Conservation (phyloP, 306 rosid species). For the Cucumis hystrix region DNA sequence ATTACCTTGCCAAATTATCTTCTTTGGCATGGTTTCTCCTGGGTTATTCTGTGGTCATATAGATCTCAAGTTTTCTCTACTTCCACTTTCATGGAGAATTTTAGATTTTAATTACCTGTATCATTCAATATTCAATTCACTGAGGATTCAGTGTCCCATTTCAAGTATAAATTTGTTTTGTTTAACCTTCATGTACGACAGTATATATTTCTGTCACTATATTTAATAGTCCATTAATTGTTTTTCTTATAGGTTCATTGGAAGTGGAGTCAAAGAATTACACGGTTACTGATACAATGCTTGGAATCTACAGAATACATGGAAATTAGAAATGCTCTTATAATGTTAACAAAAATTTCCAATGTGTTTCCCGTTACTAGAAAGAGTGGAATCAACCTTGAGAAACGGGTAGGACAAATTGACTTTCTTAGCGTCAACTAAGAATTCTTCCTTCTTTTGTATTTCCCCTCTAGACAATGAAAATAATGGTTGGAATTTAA, state of each 20-base stretch:
- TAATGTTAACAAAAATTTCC: conserved; percentile 82
- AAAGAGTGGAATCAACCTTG: conserved; percentile 91
- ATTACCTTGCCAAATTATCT: background rate
- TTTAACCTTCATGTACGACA: background rate
- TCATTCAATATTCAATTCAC: background rate
- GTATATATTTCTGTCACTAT: background rate
- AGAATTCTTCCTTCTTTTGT: background rate
- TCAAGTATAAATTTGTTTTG: background rate
- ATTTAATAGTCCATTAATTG: background rate
- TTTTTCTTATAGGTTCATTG: conserved; percentile 63
- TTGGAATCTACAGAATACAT: conserved; percentile 91
- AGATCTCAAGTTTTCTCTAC: background rate
- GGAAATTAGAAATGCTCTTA: conserved; percentile 96
- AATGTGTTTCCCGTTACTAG: conserved; percentile 91
- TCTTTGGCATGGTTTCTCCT: background rate
- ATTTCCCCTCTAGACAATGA: too few relatives aligned
- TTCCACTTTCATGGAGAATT: background rate
- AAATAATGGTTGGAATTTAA: too few relatives aligned
- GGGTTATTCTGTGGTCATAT: background rate
- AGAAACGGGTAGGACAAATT: conserved; percentile 57
- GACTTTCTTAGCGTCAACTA: background rate
- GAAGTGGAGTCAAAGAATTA: conserved; percentile 99
- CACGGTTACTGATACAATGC: conserved; percentile 79
- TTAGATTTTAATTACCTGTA: background rate
- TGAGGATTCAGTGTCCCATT: background rate